phyloP scores from a whole-genome alignment of 192 early-diverging fungal genomes.

The Backusella circina region DNA sequence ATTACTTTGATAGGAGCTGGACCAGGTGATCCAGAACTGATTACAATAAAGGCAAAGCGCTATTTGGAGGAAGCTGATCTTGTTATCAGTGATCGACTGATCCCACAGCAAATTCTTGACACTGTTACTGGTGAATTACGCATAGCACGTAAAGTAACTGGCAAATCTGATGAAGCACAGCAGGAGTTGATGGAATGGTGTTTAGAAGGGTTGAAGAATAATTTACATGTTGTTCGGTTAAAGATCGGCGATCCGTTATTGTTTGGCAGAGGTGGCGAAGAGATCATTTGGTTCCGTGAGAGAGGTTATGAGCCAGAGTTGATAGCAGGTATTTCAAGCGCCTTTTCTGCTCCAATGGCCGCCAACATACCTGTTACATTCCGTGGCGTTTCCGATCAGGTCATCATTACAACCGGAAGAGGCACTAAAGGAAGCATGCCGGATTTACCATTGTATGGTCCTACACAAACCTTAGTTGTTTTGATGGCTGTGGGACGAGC shows the following conservation, averaged over 20 bases:
- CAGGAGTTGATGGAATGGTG: conserved; percentile 73
- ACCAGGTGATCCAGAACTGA: conserved; percentile 75
- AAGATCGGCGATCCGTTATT: conserved; percentile 94
- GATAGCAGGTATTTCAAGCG: conserved; percentile 76
- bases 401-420: conserved; percentile 80
- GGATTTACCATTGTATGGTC: conserved; percentile 60
- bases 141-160: conserved; percentile 64
- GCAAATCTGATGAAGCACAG: conserved; percentile 69
- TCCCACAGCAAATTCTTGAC: conserved; percentile 56
- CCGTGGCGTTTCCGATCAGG: conserved; percentile 81
- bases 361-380: conserved; percentile 84
- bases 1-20: conserved; percentile 80
- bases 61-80: conserved; percentile 70
- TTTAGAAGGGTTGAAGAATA: conserved; percentile 62
- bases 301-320: conserved; percentile 69
- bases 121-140: conserved; percentile 53
- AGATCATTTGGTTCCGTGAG: conserved; percentile 68
- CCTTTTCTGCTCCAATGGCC: conserved; percentile 69
- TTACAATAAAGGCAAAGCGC: conserved; percentile 68
- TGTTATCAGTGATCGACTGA: conserved; percentile 80
- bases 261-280: conserved; percentile 91
- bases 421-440: conserved; percentile 78
- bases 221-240: conserved; percentile 74
- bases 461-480: conserved; percentile 73
- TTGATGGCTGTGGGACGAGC: conserved; percentile 84